Evolutionary conservation across 352 stramenopile species (phyloP).

Genomic region (Pythium guiyangense): DNA sequence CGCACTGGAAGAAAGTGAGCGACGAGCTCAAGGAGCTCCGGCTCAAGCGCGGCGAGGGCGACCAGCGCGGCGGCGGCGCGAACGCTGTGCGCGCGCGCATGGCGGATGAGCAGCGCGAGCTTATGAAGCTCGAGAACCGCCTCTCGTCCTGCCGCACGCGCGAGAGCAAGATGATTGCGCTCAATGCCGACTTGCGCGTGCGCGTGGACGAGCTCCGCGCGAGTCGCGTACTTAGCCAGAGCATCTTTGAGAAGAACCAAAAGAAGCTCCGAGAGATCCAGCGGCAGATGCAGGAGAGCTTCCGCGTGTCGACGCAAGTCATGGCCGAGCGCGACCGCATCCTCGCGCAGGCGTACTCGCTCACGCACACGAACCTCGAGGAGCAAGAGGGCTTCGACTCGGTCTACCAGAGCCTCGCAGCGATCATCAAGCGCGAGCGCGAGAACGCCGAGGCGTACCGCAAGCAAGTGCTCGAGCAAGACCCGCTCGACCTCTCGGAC

Average conservation of each 20-base stretch:
- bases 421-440: conserved; percentile 70
- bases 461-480: conserved; percentile 73
- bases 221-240: conserved; percentile 59
- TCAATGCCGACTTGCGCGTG: conserved; percentile 46
- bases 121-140: conserved; percentile 78
- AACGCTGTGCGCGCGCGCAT: conserved; percentile 70
- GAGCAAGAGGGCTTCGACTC: conserved; percentile 75
- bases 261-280: conserved; percentile 68
- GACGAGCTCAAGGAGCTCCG: conserved; percentile 69
- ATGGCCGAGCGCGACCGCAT: conserved; percentile 73
- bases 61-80: conserved; percentile 59
- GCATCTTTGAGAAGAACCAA: conserved; percentile 80
- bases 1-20: conserved; percentile 59
- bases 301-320: conserved; percentile 60
- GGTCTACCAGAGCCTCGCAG: conserved; percentile 63
- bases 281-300: conserved; percentile 72
- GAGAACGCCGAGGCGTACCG: conserved; percentile 73
- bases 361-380: conserved; percentile 65
- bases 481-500: conserved; percentile 57
- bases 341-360: conserved; percentile 55
- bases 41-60: conserved; percentile 58
- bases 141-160: conserved; percentile 64
- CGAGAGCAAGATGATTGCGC: conserved; percentile 69
- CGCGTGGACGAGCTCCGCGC: conserved; percentile 64
- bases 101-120: conserved; percentile 67